Conservation (phyloP, 345 rosid genomes). For the Citrus sinensis region DVS_A1.0 CM039163.1:11818501-11819000, state of each 20-base stretch:
- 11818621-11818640: background rate
- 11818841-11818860: background rate
- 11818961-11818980: conserved; percentile 65
- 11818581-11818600: background rate
- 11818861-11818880: conserved; percentile 69
- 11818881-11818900: conserved; percentile 80
- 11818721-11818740: background rate
- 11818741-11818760: background rate
- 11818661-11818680: background rate
- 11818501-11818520: background rate
- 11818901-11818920: conserved; percentile 80
- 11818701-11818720: background rate
- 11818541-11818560: background rate
- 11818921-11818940: conserved; percentile 81
- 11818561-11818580: background rate
- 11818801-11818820: background rate
- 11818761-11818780: background rate
- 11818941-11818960: conserved; percentile 79
- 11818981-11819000: conserved; percentile 78
- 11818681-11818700: no score
- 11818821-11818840: background rate
- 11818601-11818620: background rate
- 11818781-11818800: background rate
- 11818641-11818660: background rate
- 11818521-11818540: background rate